Conservation (phyloP, 2,329 filamentous ascomycete genomes). For the Madurella mycetomatis region DNA sequence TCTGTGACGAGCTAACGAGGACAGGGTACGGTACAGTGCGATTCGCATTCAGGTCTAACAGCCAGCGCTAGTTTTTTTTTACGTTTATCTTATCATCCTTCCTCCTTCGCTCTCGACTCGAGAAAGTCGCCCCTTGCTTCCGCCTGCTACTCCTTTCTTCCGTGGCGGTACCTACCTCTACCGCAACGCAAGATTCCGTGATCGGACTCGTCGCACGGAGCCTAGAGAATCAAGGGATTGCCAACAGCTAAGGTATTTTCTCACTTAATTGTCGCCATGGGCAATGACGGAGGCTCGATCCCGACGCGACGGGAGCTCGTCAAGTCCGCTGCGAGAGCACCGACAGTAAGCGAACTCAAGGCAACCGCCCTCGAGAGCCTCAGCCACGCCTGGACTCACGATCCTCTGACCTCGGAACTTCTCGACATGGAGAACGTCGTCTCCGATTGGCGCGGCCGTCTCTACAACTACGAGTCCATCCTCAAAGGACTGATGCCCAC, state of each 20-base stretch:
- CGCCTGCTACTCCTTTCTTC: neutral
- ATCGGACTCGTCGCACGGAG: no score
- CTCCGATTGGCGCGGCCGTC: slow-evolving; percentile 74
- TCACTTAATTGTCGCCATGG: slow-evolving; percentile 57
- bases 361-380: slow-evolving; percentile 81
- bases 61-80: neutral
- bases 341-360: slow-evolving; percentile 81
- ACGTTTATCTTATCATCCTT: neutral
- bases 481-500: slow-evolving; percentile 56
- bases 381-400: slow-evolving; percentile 80
- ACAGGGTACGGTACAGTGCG: neutral
- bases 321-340: slow-evolving; percentile 80
- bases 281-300: slow-evolving; percentile 96
- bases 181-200: no score
- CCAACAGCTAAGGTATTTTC: neutral
- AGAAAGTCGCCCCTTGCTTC: neutral
- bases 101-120: neutral
- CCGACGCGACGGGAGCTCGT: slow-evolving; percentile 94
- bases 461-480: slow-evolving; percentile 94
- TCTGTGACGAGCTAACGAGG: neutral
- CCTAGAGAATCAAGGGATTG: no score
- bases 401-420: slow-evolving; percentile 75
- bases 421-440: slow-evolving; percentile 69
- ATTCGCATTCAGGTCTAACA: neutral
- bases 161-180: no score